Conservation (phyloP, 2,329 filamentous ascomycete genomes). For the Graphilbum fragrans region DNA sequence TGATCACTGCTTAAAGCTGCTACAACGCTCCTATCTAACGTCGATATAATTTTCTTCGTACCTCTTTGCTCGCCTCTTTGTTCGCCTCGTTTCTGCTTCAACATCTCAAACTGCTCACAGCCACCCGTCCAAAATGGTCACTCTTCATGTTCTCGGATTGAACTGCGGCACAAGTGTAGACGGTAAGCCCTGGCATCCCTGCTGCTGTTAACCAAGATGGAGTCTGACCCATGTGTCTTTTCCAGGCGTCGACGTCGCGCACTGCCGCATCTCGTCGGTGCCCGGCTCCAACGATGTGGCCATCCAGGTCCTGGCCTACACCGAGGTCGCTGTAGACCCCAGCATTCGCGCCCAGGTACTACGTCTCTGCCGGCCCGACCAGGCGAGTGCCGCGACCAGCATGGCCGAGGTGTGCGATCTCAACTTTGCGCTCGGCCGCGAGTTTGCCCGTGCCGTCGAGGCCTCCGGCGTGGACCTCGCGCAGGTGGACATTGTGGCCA, state of each 20-base stretch:
- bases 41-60: no score
- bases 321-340: background rate
- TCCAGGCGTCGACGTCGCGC: conserved; percentile 1
- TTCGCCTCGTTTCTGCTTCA: no score
- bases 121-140: background rate
- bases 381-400: background rate
- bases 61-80: no score
- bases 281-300: background rate
- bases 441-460: conserved; percentile 1
- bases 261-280: background rate
- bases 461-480: background rate
- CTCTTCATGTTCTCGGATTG: background rate
- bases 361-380: background rate
- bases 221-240: background rate
- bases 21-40: no score
- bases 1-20: no score
- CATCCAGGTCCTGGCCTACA: background rate
- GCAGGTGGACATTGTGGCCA: background rate
- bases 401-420: conserved; percentile 3
- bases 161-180: conserved; percentile 2
- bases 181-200: background rate
- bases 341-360: background rate
- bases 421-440: conserved; percentile 1
- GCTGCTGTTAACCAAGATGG: background rate
- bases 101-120: no score